Evolutionary conservation across 2,329 filamentous ascomycete species (phyloP), one percentile per base, ranked within the genome.

Genomic region (Trichophyton rubrum): DNA sequence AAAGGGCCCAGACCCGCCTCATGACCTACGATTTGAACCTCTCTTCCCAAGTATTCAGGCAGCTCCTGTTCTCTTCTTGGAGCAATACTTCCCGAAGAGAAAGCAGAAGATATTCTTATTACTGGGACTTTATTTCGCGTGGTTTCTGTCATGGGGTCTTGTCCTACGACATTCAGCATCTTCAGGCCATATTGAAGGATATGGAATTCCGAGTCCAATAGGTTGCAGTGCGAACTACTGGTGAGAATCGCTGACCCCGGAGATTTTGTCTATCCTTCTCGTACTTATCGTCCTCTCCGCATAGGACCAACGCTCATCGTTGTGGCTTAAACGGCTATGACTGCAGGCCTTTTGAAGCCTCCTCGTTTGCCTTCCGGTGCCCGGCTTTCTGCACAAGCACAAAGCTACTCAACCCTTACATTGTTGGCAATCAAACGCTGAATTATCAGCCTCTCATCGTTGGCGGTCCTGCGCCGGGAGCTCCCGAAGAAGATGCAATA

Each of bases 311-410:
- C 51, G 75, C 73, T 22, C 79, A 79, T 61, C 68, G 69, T 45
- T 83, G 80, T 66, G 80, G 80, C 8, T 64, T 81, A 2, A 79
- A 83, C 64, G 81, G 80, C 43, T 78, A 80, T 41, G 74, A 79
- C 60, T 83, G 80, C 66, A 77, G 80, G 38, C 80, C 80, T 0
- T 83, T 83, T 62, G 74, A 77, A 35, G 73, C 77, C 49, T 73
- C 76, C n/a, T 76, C 74, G 3, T 73, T 81, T 60, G 75, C 79
- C 8, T 83, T 83, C 67, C 75, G 78, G 61, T 83, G 81, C 66
- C 80, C 81, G n/a, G 78, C 81, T 27, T 78, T 79, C 62, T 83
- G 81, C 67, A 71, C 69, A 58, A 70, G 74, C 57, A 70, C 73
- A 3, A 73, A 78, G 61, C 68, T 82, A 35, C 68, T 80, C 20